phyloP scores from a whole-genome alignment of 2,329 filamentous ascomycete genomes.

The Aspergillus sp. region DNA sequence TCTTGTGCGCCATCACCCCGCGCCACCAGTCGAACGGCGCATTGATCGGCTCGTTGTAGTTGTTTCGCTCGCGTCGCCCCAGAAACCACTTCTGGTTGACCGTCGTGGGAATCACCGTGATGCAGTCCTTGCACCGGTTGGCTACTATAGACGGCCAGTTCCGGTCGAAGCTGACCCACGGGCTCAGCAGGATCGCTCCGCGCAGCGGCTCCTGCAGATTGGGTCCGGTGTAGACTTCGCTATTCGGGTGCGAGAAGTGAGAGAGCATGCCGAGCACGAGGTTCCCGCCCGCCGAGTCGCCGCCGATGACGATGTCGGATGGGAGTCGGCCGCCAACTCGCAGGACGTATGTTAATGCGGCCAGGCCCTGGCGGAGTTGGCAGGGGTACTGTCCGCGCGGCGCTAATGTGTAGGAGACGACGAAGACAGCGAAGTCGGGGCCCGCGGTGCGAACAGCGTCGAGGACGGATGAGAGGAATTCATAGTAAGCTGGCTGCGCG shows the following conservation, averaged over 20 bases:
- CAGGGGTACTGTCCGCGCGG: slow-evolving; percentile 21
- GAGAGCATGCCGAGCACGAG: slow-evolving; percentile 14
- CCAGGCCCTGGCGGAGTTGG: slow-evolving; percentile 20
- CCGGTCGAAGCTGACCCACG: background rate
- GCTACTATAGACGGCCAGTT: background rate
- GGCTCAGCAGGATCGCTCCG: background rate
- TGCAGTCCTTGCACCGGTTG: background rate
- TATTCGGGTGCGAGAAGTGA: slow-evolving; percentile 40
- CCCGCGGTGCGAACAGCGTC: slow-evolving; percentile 25
- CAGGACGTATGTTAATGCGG: slow-evolving; percentile 19
- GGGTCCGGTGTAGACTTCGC: slow-evolving; percentile 22
- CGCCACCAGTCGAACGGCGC: background rate
- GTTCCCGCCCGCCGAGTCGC: slow-evolving; percentile 24
- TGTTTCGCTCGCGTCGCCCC: background rate
- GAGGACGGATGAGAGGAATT: slow-evolving; percentile 33
- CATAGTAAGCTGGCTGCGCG: slow-evolving; percentile 27
- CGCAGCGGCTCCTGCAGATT: background rate
- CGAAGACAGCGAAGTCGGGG: slow-evolving; percentile 34
- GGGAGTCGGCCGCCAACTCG: slow-evolving; percentile 10
- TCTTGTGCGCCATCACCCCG: background rate
- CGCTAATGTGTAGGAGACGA: slow-evolving; percentile 45
- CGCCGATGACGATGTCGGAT: slow-evolving; percentile 16
- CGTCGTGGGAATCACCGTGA: background rate
- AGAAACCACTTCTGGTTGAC: background rate
- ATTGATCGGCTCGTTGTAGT: background rate